A percentile compares a stretch with the other conserved stretches of the same genome.
Conservation (phyloP, 805 yeast species). For the Lachancea sp. region DNA sequence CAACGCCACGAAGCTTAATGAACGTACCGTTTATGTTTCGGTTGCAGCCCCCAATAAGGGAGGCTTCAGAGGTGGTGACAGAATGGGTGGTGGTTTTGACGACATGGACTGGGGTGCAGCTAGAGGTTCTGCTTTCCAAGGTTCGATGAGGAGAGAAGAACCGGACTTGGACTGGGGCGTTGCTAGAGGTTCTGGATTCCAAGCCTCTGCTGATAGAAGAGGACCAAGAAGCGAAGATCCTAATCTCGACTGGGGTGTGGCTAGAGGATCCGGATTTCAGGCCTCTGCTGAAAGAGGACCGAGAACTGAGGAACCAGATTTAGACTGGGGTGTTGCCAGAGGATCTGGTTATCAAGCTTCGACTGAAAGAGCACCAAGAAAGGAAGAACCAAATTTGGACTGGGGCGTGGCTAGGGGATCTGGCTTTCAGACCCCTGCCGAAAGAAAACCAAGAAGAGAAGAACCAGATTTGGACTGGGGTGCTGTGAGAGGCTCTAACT, state of each 20-base stretch:
- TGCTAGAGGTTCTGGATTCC: conserved; percentile 37
- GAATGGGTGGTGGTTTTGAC: conserved; percentile 27
- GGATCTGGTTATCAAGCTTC: conserved; percentile 28
- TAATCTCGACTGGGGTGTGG: conserved; percentile 26
- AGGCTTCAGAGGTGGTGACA: conserved; percentile 35
- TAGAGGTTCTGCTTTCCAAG: conserved; percentile 27
- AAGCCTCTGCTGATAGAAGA: conserved; percentile 17
- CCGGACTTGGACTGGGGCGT: conserved; percentile 57
- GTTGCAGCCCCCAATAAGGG: conserved; percentile 68
- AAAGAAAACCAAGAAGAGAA: conserved; percentile 32
- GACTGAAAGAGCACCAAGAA: conserved; percentile 27
- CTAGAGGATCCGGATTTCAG: conserved; percentile 27
- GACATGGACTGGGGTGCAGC: conserved; percentile 43
- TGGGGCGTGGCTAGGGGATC: conserved; percentile 35
- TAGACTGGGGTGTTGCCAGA: conserved; percentile 54
- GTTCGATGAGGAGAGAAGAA: conserved; percentile 37
- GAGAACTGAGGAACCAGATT: conserved; percentile 43
- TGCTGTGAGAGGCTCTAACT: conserved; percentile 29
- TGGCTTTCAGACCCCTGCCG: conserved; percentile 26
- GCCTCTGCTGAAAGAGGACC: conserved; percentile 29
- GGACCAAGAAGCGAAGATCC: conserved; percentile 30
- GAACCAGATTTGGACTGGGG: conserved; percentile 47
- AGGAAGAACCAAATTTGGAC: conserved; percentile 40
- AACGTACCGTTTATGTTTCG: conserved; percentile 64
- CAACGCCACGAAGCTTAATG: conserved; percentile 62